Conservation (phyloP, 768 basidiomycete genomes). For the Phylloporus scabripes region DNA sequence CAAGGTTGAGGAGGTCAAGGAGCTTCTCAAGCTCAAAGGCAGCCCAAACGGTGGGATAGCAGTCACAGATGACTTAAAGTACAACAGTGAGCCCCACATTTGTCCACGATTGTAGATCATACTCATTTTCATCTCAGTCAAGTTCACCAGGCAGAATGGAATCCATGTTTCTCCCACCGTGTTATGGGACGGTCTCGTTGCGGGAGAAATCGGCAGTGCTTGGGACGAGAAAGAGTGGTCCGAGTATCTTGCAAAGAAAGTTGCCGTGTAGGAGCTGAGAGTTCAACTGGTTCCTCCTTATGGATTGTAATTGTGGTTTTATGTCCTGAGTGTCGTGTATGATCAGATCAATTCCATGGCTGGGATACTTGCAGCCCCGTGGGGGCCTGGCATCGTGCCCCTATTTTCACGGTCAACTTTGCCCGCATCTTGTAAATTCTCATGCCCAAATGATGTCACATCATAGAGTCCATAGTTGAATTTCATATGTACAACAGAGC, state of each 20-base stretch:
- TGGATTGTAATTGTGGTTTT: not conserved
- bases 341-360: not conserved
- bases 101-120: not conserved
- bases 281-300: too few species aligned
- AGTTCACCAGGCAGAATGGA: slow-evolving; percentile 84
- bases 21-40: slow-evolving; percentile 56
- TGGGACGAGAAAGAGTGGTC: slow-evolving; percentile 83
- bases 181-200: slow-evolving; percentile 71
- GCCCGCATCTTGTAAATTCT: not conserved
- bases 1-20: slow-evolving; percentile 50
- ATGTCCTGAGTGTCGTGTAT: too few species aligned
- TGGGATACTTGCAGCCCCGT: too few species aligned
- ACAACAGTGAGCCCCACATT: slow-evolving; percentile 55
- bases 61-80: slow-evolving; percentile 84
- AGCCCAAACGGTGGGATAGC: slow-evolving; percentile 75
- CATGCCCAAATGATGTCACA: not conserved
- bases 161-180: slow-evolving; percentile 88
- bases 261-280: slow-evolving; percentile 32
- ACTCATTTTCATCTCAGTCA: slow-evolving; percentile 48
- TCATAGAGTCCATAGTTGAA: not conserved
- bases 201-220: slow-evolving; percentile 67
- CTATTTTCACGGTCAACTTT: not conserved
- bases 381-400: not conserved
- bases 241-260: slow-evolving; percentile 61
- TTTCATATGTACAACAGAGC: not conserved